Base-by-base conservation (phyloP, 73 alveolate genomes). In the Vitrella brassicaformis region DNA sequence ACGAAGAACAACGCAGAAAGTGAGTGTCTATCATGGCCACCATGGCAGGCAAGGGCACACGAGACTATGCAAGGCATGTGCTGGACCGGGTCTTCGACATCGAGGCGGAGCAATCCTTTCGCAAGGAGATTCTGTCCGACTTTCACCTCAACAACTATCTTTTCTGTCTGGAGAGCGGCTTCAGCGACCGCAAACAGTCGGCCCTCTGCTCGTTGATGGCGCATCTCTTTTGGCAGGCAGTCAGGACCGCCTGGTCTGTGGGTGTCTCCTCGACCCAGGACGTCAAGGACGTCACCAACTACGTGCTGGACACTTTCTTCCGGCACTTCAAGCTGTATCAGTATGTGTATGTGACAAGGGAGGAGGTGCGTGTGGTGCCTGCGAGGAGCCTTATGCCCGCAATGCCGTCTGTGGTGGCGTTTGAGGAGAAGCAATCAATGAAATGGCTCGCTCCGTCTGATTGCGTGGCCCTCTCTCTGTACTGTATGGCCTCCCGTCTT, bases 201-300 rank as follows among this genome's bases (percentile, higher is more conserved):
- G 66, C 86, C 8, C 65, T 87, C 76, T 32, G 82, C 28, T 88
- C 81, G 26, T 74, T 87, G 10, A 72, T 87, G 85, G 87, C 74
- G 4, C 70, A 80, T 10, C 64, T 86, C 39, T 46, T 75, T 22
- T 86, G 74, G 70, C 45, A 82, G 73, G 76, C 56, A 31, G 65
- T 80, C 30, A 47, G 92, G 47, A 85, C 92, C n/a, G 89, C 92
- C 31, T 85, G 72, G 30, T 75, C 87, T 56, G 70, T 86, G 46
- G 86, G 86, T 25, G 87, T 86, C 1, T 86, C 81, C 76, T 81
- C 74, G 31, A 31, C 71, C 25, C 80, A 81, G 47, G 92, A 86
- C 47, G 87, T 86, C 4, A 81, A 86, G 73, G 80, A 71, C 9
- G 73, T 86, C 28, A 69, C 67, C 28, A 89, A 86, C 28, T 74